Percentiles rank a stretch among this genome's conserved stretches.
phyloP scores from a whole-genome alignment of 495 filamentous ascomycete genomes.

The Aspergillus olivimuriae region DNA sequence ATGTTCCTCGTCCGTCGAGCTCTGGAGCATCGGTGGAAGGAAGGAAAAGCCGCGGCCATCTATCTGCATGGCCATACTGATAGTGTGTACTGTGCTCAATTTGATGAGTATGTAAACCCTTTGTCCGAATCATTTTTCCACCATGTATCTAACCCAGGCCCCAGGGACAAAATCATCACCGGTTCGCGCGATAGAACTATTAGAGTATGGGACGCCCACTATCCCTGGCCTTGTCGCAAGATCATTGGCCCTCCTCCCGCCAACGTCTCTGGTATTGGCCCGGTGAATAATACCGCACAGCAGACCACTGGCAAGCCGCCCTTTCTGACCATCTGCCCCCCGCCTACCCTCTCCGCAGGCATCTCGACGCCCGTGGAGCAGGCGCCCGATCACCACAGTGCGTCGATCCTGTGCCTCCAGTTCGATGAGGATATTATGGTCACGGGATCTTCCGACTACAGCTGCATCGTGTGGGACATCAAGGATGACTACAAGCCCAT shows the following conservation, averaged over 20 bases:
- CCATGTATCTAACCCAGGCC: background rate
- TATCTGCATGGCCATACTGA: slow-evolving; percentile 90
- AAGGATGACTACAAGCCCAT: slow-evolving; percentile 69
- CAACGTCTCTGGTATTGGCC: slow-evolving; percentile 21
- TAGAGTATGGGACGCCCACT: slow-evolving; percentile 86
- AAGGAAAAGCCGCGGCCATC: slow-evolving; percentile 68
- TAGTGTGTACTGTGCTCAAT: slow-evolving; percentile 95
- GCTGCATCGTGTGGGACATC: slow-evolving; percentile 88
- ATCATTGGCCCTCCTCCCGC: slow-evolving; percentile 57
- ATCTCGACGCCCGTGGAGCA: slow-evolving; percentile 25
- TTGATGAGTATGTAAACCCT: slow-evolving; percentile 70
- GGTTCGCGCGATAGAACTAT: slow-evolving; percentile 94
- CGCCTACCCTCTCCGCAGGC: slow-evolving; percentile 25
- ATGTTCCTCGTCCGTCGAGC: slow-evolving; percentile 71
- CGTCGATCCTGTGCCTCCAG: slow-evolving; percentile 89
- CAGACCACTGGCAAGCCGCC: slow-evolving; percentile 36
- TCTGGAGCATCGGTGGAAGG: slow-evolving; percentile 72
- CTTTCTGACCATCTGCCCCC: slow-evolving; percentile 41
- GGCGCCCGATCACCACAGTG: slow-evolving; percentile 58
- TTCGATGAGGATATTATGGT: slow-evolving; percentile 90
- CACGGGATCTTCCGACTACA: slow-evolving; percentile 87
- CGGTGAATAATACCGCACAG: slow-evolving; percentile 32
- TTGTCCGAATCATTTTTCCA: background rate
- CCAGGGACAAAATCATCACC: slow-evolving; percentile 86
- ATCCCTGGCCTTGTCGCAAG: slow-evolving; percentile 70